These are phyloP conservation scores for Panicum miliaceum DNA, from an alignment of 176 grass and related monocot genomes.

Conservation along the genomic window DNA sequence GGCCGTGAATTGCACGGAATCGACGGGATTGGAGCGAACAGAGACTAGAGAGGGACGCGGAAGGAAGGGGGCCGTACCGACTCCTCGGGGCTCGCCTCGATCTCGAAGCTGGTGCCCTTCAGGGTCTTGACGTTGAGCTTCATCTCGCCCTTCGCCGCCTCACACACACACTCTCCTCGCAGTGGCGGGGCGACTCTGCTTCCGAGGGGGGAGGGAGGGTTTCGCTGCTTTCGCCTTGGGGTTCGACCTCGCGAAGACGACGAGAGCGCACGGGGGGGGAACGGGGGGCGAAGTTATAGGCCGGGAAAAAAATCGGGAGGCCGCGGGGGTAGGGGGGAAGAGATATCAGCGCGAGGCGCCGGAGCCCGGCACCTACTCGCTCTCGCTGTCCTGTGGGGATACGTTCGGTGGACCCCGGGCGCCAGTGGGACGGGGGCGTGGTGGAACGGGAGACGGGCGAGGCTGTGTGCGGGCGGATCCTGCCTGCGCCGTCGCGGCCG, in stretches of 20 bases:
- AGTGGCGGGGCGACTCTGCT: slow-evolving; percentile 24
- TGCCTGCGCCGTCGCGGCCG: background rate
- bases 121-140: slow-evolving; percentile 92
- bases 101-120: slow-evolving; percentile 91
- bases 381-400: background rate
- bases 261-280: slow-evolving; percentile 36
- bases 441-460: background rate
- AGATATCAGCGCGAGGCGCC: too few relatives aligned
- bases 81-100: slow-evolving; percentile 66
- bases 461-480: slow-evolving; percentile 31
- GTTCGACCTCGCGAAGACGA: slow-evolving; percentile 41
- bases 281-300: slow-evolving; percentile 7
- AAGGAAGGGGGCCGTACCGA: slow-evolving; percentile 47
- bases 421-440: background rate
- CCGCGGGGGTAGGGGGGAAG: background rate
- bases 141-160: slow-evolving; percentile 44
- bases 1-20: background rate
- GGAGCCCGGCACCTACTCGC: accelerated
- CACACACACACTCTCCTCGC: background rate
- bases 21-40: background rate
- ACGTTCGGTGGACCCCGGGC: accelerated
- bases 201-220: slow-evolving; percentile 41
- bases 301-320: slow-evolving; percentile 11
- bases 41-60: background rate
- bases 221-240: slow-evolving; percentile 14